Evolutionary conservation across 768 basidiomycete species (phyloP).

Genomic region (Mycena maculata): DNA sequence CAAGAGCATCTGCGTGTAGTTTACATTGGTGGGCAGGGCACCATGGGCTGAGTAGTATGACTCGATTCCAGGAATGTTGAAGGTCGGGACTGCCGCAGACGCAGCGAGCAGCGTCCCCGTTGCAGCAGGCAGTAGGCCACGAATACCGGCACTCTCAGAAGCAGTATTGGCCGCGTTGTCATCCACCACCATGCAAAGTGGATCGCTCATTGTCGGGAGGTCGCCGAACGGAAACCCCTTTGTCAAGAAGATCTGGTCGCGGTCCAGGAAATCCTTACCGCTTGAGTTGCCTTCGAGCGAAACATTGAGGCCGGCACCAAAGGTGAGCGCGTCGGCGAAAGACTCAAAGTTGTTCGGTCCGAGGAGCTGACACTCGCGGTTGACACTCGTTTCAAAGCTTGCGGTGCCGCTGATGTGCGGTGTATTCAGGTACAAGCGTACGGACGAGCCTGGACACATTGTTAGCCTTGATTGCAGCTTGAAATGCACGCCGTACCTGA

Average conservation of each 20-base stretch:
- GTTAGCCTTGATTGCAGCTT: not conserved
- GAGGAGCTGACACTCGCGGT: slow-evolving; percentile 9
- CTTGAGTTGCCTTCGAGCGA: slow-evolving; percentile 8
- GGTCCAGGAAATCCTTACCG: not conserved
- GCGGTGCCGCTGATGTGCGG: slow-evolving; percentile 15
- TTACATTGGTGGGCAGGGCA: slow-evolving; percentile 22
- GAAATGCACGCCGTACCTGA: not conserved
- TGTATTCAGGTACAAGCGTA: slow-evolving; percentile 18
- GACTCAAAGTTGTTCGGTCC: slow-evolving; percentile 15
- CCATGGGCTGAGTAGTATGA: slow-evolving; percentile 19
- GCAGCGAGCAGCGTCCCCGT: slow-evolving; percentile 23
- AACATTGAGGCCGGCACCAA: slow-evolving; percentile 21
- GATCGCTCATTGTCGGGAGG: slow-evolving; percentile 7
- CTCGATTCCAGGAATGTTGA: slow-evolving; percentile 21
- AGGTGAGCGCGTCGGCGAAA: slow-evolving; percentile 17
- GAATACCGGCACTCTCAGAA: not conserved
- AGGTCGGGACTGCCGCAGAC: slow-evolving; percentile 18
- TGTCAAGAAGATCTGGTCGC: not conserved
- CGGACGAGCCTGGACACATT: not conserved
- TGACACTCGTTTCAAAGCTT: not conserved
- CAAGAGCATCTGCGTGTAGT: slow-evolving; percentile 23
- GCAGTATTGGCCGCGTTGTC: not conserved
- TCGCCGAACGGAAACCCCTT: slow-evolving; percentile 7
- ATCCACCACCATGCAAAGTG: slow-evolving; percentile 20
- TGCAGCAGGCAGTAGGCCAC: not conserved